A percentile compares a stretch with the other conserved stretches of the same genome.
Conservation (phyloP, 2,329 filamentous ascomycete species). For the Huntiella moniliformis region DNA sequence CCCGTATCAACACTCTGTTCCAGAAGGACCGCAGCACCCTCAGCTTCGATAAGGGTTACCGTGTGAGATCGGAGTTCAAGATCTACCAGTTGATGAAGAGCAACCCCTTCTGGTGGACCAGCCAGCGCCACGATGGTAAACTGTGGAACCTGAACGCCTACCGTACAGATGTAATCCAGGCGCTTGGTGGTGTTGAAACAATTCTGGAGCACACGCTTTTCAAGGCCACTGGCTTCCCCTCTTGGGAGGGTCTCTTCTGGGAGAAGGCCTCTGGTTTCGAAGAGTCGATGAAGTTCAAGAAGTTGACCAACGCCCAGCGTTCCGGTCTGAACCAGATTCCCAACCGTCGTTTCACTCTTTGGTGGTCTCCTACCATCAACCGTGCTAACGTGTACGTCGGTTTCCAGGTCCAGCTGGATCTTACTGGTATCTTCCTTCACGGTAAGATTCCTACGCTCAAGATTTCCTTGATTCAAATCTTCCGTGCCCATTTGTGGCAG, state of each 20-base stretch:
- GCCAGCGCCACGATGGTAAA: constrained; percentile 90
- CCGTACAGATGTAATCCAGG: constrained; percentile 90
- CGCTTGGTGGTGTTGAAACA: constrained; percentile 87
- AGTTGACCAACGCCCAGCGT: constrained; percentile 89
- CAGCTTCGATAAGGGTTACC: constrained; percentile 97
- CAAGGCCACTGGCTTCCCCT: constrained; percentile 90
- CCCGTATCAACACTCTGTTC: constrained; percentile 96
- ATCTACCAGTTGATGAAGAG: constrained; percentile 98
- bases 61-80: constrained; percentile 90
- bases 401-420: constrained; percentile 96
- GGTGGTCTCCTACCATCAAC: constrained; percentile 93
- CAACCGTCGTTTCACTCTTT: constrained; percentile 92
- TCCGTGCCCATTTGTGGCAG: constrained; percentile 98
- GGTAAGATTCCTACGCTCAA: constrained; percentile 97
- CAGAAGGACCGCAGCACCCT: constrained; percentile 95
- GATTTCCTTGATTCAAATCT: constrained; percentile 96
- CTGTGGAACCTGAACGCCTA: constrained; percentile 95
- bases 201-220: constrained; percentile 94
- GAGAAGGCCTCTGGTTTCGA: constrained; percentile 44
- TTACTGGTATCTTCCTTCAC: constrained; percentile 97
- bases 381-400: constrained; percentile 94
- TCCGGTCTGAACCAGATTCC: constrained; percentile 97
- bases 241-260: constrained; percentile 95
- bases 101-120: constrained; percentile 99
- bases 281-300: constrained; percentile 89